Evolutionary conservation across 2,329 filamentous ascomycete genomes (phyloP), one percentile per base, ranked within the genome.

Genomic region (Ceratocystis alfenasii): DNA sequence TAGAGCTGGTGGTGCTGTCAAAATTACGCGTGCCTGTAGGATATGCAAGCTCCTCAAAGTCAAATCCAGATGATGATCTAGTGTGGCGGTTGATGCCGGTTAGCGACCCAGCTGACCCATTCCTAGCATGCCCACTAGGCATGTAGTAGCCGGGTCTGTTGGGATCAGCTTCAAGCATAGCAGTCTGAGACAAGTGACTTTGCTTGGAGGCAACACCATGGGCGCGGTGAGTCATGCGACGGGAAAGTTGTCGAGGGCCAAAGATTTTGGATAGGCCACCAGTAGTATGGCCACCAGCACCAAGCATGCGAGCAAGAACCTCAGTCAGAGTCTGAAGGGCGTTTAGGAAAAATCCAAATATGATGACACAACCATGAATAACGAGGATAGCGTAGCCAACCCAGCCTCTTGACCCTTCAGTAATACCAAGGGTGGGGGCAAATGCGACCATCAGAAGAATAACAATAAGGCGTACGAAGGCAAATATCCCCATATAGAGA

Each of bases 281-380:
- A 73, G 90, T 80, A 63, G 86, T 84, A 70, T 93, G 88, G 25
- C 87, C 87, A 62, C 91, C 94, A 41, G 89, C 92, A 46, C 93
- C 93, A 30, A 88, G 82, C 72, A 94, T 79, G 64, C 93, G 84
- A 30, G 92, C 91, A 62, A 87, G 79, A 7, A 99, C 90, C 75
- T 99, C 94, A 50, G 96, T 83, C 53, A 96, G 81, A 0, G 93
- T 96, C 73, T 96, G 91, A 5, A 96, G 74, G 1, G 94, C 88
- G 73, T 96, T 96, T 65, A 99, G 79, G 74, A 96, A 89, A 77
- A 97, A 99, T 1, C 90, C 93, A 71, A 97, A 89, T 2, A 96
- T 81, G 25, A 99, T 77, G 0, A 96, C 90, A 68, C 87, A 82
- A 2, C 84, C 92, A 73, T 99, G 94, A 45, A 96, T 83, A 33